Evolutionary conservation across 2,329 filamentous ascomycete genomes (phyloP).

Genomic region (Chaetomium strumarium): DNA sequence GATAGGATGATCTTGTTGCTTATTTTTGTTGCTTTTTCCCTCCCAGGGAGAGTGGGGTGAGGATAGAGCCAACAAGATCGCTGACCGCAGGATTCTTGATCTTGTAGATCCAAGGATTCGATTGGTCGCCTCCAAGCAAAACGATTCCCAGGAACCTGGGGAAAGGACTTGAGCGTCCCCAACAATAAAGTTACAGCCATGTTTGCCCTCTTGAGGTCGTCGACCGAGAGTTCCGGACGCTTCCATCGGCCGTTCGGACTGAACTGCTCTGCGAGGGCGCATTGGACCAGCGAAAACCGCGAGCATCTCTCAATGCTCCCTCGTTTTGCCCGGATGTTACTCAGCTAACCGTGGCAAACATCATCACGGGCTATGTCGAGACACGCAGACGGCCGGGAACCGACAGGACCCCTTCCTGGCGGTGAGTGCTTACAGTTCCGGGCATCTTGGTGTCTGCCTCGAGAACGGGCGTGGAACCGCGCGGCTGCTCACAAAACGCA

Average conservation of each 20-base stretch:
- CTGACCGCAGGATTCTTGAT: not conserved
- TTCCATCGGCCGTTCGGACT: not conserved
- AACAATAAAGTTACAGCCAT: not conserved
- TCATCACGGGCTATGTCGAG: not conserved
- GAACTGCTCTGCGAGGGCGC: not conserved
- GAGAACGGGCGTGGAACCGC: not conserved
- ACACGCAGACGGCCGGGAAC: not conserved
- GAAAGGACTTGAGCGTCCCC: not conserved
- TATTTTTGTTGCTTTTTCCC: constrained; percentile 7
- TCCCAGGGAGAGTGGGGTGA: constrained; percentile 1
- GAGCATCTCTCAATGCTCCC: not conserved
- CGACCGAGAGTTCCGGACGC: not conserved
- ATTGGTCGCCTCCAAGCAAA: not conserved
- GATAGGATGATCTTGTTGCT: no score
- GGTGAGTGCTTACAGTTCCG: not conserved
- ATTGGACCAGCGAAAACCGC: no score
- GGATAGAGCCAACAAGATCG: constrained; percentile 1
- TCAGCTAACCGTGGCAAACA: not conserved
- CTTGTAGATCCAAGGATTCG: constrained; percentile 7
- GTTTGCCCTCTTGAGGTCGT: not conserved
- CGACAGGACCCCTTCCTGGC: constrained; percentile 1
- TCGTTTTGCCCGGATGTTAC: not conserved
- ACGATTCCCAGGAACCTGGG: not conserved
- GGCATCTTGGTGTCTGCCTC: not conserved
- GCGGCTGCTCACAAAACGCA: not conserved